These are phyloP conservation scores for Solanum chaucha DNA, from an alignment of 257 asterid species.

Conservation along the genomic window DNA sequence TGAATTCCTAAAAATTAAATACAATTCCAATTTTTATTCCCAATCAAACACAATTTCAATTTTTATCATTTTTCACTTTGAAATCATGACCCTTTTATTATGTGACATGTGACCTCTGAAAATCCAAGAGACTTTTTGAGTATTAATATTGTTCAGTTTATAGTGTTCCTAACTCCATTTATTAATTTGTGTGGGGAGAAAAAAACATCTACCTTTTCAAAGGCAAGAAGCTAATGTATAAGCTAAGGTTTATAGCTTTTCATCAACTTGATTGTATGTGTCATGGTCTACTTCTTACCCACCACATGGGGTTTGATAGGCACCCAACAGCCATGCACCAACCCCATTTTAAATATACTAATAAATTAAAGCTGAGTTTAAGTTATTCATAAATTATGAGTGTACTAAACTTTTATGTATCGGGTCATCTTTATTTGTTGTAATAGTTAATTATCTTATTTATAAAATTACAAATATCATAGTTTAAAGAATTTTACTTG, in stretches of 20 bases:
- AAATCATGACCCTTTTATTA: background rate
- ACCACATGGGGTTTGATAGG: slow-evolving; percentile 1
- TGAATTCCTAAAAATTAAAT: background rate
- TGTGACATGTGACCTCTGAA: background rate
- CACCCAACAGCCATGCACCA: background rate
- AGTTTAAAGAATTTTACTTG: background rate
- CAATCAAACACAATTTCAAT: background rate
- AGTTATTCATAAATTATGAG: background rate
- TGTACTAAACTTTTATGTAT: background rate
- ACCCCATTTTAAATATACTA: background rate
- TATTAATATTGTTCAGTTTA: background rate
- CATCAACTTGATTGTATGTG: background rate
- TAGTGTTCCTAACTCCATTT: background rate
- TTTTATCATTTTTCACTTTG: background rate
- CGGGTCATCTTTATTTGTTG: background rate
- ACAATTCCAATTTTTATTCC: background rate
- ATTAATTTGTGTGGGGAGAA: background rate
- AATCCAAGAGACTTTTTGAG: background rate
- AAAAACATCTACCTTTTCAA: background rate
- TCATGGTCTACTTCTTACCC: background rate
- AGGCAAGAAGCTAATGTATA: background rate
- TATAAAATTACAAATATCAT: background rate
- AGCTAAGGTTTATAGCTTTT: background rate
- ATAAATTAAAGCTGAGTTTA: background rate
- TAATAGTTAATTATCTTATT: background rate